Conservation (phyloP, 2,329 filamentous ascomycete species). For the Coleophoma cylindrospora region DNA sequence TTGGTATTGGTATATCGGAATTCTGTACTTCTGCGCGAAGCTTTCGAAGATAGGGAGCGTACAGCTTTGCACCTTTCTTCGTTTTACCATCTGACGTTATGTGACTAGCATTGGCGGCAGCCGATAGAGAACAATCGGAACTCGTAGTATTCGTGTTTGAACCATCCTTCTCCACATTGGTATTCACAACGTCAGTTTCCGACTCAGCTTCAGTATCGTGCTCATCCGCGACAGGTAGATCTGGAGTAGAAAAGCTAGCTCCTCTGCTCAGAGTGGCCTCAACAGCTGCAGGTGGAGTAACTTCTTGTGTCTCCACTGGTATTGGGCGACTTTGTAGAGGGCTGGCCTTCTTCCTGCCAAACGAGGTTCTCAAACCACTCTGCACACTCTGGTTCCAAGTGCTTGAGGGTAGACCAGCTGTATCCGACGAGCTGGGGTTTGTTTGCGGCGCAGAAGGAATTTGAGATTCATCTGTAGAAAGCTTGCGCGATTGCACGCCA, state of each 20-base stretch:
- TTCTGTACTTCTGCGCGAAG: neutral
- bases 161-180: no score
- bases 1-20: neutral
- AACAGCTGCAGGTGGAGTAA: no score
- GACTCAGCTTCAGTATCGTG: neutral
- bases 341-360: slow-evolving; percentile 19
- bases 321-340: no score
- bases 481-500: slow-evolving; percentile 9
- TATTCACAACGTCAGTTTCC: neutral
- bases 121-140: no score
- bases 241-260: neutral
- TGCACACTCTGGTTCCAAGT: slow-evolving; percentile 39
- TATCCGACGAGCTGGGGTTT: neutral
- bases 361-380: slow-evolving; percentile 34
- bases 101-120: no score
- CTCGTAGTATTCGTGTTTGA: no score
- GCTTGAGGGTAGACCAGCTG: slow-evolving; percentile 19
- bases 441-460: neutral
- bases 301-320: no score
- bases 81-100: no score
- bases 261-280: no score
- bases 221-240: neutral
- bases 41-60: neutral
- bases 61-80: neutral
- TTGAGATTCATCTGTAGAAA: neutral